Base-by-base conservation (phyloP, 371 early-diverging fungal genomes). In the Mucor plumbeus region DNA sequence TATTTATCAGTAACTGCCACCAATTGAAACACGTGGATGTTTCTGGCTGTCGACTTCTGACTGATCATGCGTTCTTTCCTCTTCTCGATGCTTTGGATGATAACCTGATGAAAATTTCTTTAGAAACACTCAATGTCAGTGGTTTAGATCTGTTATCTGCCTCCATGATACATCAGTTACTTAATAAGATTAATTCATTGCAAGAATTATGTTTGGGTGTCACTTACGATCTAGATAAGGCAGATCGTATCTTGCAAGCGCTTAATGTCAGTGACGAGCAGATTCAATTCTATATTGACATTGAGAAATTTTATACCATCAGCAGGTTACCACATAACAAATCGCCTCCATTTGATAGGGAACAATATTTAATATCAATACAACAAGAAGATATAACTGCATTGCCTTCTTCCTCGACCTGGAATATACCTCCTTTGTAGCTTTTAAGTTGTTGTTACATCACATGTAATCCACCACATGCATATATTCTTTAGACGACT, bases 61-160 rank as follows among this genome's bases (percentile, higher is more conserved):
- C 74, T 54, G 71, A 71, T 71, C 68, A 74, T 40, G 74, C 74
- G 10, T 74, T 74, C 39, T 41, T 53, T 34, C 66, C 71, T 36
- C 41, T 69, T 36, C 34, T 65, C 7, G 55, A 71, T 17, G 41
- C 59, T 38, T 9, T 56, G 21, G 56, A 68, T 33, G 56, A 68
- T 55, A 44, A 64, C 38, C 54, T 64, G 40, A 48, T 64, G 43
- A 34, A 57, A 10, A 59, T 58, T 31, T 13, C 54, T 33, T 58
- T 74, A 38, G 71, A 74, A 68, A 74, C 68, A 11, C 62, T 74
- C n/a, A 67, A 74, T 58, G 39, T 74, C 33, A 74, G 71, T 39
- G 68, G 68, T 17, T 43, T 74, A 6, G 71, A 74, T 26, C 38
- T 64, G 2, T n/a, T 70, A n/a, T 60, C 70, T 4, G 50, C 71